Evolutionary conservation across 2,329 filamentous ascomycete species (phyloP).

Genomic region (Salinomyces thailandicus): DNA sequence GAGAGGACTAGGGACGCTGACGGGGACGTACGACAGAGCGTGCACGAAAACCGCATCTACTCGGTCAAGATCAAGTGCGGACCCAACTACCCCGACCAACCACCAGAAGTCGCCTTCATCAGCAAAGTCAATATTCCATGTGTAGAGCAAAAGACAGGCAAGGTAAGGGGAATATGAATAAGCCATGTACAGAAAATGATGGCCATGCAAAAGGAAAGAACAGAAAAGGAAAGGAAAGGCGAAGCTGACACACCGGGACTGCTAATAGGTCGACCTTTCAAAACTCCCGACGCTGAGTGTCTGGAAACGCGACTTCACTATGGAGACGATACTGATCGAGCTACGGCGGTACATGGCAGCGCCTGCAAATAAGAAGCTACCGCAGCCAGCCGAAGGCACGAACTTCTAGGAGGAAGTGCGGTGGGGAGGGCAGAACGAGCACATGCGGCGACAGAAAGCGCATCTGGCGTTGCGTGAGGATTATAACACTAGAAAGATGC

Average conservation of each 20-base stretch:
- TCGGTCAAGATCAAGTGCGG: conserved; percentile 95
- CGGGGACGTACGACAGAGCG: conserved; percentile 49
- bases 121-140: conserved; percentile 95
- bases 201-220: not conserved
- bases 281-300: conserved; percentile 76
- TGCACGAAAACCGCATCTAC: conserved; percentile 98
- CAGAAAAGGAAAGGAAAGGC: too few relatives aligned
- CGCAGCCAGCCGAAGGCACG: conserved; percentile 81
- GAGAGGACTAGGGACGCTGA: conserved; percentile 3
- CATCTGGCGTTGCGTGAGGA: too few relatives aligned
- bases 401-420: conserved; percentile 31
- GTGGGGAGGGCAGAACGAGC: not conserved
- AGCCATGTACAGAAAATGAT: conserved; percentile 2
- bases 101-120: conserved; percentile 83
- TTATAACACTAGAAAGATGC: too few relatives aligned
- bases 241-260: conserved; percentile 2
- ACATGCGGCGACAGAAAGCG: not conserved
- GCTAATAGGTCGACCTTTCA: conserved; percentile 60
- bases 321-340: conserved; percentile 88
- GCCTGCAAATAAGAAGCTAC: conserved; percentile 83
- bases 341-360: conserved; percentile 85
- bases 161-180: conserved; percentile 46
- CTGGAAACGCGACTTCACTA: conserved; percentile 89
- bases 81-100: conserved; percentile 74
- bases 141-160: conserved; percentile 69